Evolutionary conservation across 192 early-diverging fungal genomes (phyloP).

Genomic region (Podila epigama): DNA sequence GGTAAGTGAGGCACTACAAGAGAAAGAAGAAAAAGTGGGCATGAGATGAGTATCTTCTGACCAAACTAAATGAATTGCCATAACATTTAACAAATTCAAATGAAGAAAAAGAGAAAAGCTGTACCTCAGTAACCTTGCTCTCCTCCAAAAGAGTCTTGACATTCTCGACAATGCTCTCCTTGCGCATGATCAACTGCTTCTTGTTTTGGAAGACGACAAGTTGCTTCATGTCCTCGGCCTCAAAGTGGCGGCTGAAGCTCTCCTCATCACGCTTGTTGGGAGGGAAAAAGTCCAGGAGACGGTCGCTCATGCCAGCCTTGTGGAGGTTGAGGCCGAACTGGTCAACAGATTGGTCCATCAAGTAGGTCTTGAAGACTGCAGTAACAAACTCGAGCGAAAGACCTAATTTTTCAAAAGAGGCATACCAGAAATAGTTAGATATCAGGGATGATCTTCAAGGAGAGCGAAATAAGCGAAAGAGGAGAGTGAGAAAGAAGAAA

Average conservation of each 20-base stretch:
- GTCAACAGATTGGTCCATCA: slow-evolving; percentile 77
- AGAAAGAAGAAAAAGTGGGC: background rate
- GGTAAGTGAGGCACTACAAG: slow-evolving; percentile 63
- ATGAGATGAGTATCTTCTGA: background rate
- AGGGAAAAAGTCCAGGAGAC: slow-evolving; percentile 91
- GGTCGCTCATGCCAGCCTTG: slow-evolving; percentile 74
- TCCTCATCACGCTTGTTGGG: slow-evolving; percentile 89
- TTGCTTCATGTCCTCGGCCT: slow-evolving; percentile 90
- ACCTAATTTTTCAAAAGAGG: slow-evolving; percentile 59
- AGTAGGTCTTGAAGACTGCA: slow-evolving; percentile 79
- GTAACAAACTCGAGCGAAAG: slow-evolving; percentile 86
- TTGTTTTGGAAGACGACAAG: slow-evolving; percentile 84
- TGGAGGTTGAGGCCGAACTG: slow-evolving; percentile 77
- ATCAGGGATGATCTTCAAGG: too few relatives aligned
- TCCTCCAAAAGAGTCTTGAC: slow-evolving; percentile 70
- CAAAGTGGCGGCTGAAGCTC: slow-evolving; percentile 90
- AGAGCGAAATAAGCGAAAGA: background rate
- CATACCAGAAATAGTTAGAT: too few relatives aligned
- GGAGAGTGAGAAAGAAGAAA: background rate
- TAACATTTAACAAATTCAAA: background rate
- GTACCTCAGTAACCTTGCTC: slow-evolving; percentile 65
- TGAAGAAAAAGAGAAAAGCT: background rate
- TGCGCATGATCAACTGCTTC: slow-evolving; percentile 70
- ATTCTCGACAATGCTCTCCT: slow-evolving; percentile 67
- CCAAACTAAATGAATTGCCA: background rate